Base-by-base conservation (phyloP, 2,329 filamentous ascomycete genomes). In the Colletotrichum chlorophyti region DNA sequence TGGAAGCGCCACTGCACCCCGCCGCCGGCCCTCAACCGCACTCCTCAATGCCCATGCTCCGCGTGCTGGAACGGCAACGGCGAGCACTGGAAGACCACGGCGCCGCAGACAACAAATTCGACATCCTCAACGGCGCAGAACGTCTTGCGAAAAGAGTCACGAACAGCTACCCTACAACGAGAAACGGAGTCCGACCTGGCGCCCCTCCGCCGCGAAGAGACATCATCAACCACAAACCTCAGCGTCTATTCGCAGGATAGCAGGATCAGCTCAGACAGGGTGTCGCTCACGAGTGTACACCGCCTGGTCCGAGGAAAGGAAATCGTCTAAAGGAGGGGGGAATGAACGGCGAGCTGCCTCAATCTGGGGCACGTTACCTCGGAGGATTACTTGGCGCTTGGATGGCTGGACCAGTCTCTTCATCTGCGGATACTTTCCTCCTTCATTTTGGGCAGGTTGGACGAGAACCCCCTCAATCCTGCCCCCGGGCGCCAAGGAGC, bases 1-100 rank as follows among this genome's bases (percentile, higher is more conserved):
- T 76, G 75, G 59, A 70, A 72, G 45, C 73, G 74, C 60, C 74
- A 76, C 69, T 75, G 72, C 61, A 66, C 73, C 43, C 72, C 74
- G 51, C 71, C 72, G 15, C 74, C 74, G 2, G 73, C 74, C 41
- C 65, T 74, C 64, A 70, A 68, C 65, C 63, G 64, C 58, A 65
- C 65, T 29, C 65, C 72, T 4, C 61, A 67, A 17, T 77, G 74
- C 53, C 73, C 73, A 49, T 77, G 74, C 64, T 68, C 66, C 48
- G 61, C 66, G 41, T 74, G 72, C 67, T 74, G 55, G 57, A 60
- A 60, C 45, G 57, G 51, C 9, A 60, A 55, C 43, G 57, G 57
- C 31, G 45, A 60, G 51, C 57, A 60, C 45, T 60, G 57, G 57
- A 60, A 57, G 57, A 60, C 51, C 21, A 50, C 57, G 4, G 43